Base-by-base conservation (phyloP, 495 filamentous ascomycete genomes). In the Penicillium pancosmium region DNA sequence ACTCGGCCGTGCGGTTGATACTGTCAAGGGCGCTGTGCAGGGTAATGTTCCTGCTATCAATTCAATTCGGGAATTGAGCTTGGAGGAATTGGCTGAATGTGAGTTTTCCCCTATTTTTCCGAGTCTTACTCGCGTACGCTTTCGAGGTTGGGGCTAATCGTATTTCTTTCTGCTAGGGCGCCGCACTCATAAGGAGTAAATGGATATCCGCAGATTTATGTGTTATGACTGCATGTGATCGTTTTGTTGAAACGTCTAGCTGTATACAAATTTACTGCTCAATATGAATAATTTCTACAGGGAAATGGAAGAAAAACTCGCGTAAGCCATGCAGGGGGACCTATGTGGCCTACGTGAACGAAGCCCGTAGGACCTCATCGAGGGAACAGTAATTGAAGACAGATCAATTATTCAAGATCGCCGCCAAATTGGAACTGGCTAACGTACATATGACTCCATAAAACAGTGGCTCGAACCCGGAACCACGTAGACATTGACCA, bases 21-120 rank as follows among this genome's bases (percentile, higher is more conserved):
- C 92, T 13, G 88, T 88, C 0, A 91, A 92, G 80, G 90, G 89
- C 3, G 78, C 86, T 8, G 73, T 89, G 0, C 89, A 84, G 13
- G 91, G 93, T 3, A 82, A 87, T 71, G 77, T 86, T 19, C 88
- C 92, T 36, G 69, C 73, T 25, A 84, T 93, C 41, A 96, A 93
- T 61, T 89, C 86, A 71, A 73, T 96, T 71, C 83, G 91, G 55
- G 88, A 97, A 74, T 73, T 96, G 57, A 86, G 72, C 46, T 79
- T 86, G 75, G 73, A 78, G 53, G 92, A 96, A 70, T 69, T 93
- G 52, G 71, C 63, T 54, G 71, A 74, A 44, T 78, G 75, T 77
- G 54, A 68, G 75, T 57, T 19, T 44, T 47, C 3, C 23, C 23
- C 23, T 23, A 2, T 47, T 18, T 41, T 46, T 38, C 41, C 16